Evolutionary conservation across 257 asterid genomes (phyloP).

Genomic region (Echites panduratus): DNA sequence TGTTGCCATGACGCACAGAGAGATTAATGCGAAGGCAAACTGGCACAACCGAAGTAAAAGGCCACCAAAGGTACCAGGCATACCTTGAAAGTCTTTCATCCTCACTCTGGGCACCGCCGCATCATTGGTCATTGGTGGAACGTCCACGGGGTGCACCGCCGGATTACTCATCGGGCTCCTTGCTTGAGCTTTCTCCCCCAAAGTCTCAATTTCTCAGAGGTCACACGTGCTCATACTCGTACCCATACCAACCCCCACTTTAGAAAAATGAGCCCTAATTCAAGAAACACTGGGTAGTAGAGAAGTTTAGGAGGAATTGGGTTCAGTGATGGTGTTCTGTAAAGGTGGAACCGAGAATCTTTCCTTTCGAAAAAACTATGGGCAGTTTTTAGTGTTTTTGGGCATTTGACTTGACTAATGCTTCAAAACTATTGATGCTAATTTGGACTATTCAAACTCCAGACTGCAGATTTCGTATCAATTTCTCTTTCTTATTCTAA

Average conservation of each 20-base stretch:
- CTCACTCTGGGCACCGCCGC: constrained; percentile 44
- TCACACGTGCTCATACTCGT: background rate
- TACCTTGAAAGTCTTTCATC: constrained; percentile 77
- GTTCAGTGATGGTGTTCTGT: background rate
- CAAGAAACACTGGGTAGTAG: background rate
- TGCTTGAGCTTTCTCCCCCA: background rate
- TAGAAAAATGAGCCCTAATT: constrained; percentile 3
- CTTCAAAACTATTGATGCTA: too few relatives aligned
- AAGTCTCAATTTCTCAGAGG: background rate
- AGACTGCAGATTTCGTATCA: too few relatives aligned
- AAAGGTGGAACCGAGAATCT: constrained; percentile 1
- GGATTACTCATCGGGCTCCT: constrained; percentile 56
- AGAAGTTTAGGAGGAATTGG: background rate
- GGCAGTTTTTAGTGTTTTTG: too few relatives aligned
- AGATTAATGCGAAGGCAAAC: constrained; percentile 57
- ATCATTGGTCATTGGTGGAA: constrained; percentile 28
- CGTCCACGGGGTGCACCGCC: constrained; percentile 80
- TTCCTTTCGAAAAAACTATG: background rate
- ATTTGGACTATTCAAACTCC: too few relatives aligned
- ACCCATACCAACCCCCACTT: background rate
- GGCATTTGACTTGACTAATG: too few relatives aligned
- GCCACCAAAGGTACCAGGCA: constrained; percentile 69
- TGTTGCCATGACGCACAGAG: constrained; percentile 69
- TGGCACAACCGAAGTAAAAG: constrained; percentile 64
- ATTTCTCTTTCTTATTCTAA: too few relatives aligned